These are phyloP conservation scores for Ziziphus jujuba DNA, from an alignment of 306 rosid species.

Conservation along the genomic window DNA sequence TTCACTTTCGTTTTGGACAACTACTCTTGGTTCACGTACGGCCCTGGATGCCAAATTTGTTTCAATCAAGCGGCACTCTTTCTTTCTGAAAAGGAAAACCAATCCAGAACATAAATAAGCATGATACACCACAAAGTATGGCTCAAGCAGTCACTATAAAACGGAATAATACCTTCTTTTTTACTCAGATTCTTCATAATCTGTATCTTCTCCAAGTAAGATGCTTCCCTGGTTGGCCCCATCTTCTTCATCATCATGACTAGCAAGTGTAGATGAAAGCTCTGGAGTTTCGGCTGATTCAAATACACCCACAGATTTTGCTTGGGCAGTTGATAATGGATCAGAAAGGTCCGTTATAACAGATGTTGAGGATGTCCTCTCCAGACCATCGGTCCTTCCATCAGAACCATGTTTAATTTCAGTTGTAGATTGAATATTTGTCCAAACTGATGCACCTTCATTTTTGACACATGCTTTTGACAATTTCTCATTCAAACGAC, in stretches of 20 bases:
- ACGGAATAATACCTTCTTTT: slow-evolving; percentile 62
- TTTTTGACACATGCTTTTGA: slow-evolving; percentile 37
- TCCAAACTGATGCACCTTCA: slow-evolving; percentile 52
- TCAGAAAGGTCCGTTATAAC: slow-evolving; percentile 56
- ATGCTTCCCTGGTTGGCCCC: slow-evolving; percentile 47
- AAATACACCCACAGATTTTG: slow-evolving; percentile 36
- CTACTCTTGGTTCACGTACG: slow-evolving; percentile 79
- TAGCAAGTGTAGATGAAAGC: slow-evolving; percentile 65
- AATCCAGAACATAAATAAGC: slow-evolving; percentile 20
- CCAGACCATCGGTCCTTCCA: slow-evolving; percentile 57
- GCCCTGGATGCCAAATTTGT: slow-evolving; percentile 53
- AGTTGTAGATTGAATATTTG: slow-evolving; percentile 42
- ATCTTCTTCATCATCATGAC: slow-evolving; percentile 55
- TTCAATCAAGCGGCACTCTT: slow-evolving; percentile 51
- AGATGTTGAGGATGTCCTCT: slow-evolving; percentile 64
- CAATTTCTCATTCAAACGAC: too few relatives aligned
- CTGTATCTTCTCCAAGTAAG: slow-evolving; percentile 48
- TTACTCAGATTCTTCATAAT: slow-evolving; percentile 58
- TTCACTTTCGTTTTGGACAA: slow-evolving; percentile 79
- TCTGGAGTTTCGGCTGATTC: slow-evolving; percentile 63
- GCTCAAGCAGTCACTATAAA: slow-evolving; percentile 6
- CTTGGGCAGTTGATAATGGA: slow-evolving; percentile 45
- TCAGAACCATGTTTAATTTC: slow-evolving; percentile 39
- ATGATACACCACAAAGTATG: neutral
- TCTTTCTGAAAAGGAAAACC: slow-evolving; percentile 54